A percentile compares a stretch with the other conserved stretches of the same genome.
phyloP scores from a whole-genome alignment of 306 rosid genomes.

The Potentilla sterilis region DNA sequence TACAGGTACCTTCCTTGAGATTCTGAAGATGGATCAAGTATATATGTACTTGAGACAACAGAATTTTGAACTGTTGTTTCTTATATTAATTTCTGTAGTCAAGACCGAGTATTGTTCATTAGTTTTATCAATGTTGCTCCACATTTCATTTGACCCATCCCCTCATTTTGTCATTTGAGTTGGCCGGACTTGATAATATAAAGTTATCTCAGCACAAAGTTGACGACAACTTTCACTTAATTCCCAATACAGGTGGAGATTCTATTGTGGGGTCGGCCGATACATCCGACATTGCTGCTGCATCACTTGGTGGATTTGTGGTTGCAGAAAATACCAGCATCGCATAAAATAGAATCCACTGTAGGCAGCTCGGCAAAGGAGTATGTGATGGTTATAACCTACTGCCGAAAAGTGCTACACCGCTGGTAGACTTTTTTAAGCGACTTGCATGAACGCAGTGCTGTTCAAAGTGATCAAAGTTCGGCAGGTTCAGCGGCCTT shows the following conservation, averaged over 20 bases:
- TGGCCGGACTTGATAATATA: not conserved
- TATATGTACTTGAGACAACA: not conserved
- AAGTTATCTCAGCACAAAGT: not conserved
- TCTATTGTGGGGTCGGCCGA: slow-evolving; percentile 40
- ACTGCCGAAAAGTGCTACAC: slow-evolving; percentile 34
- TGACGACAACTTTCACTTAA: slow-evolving; percentile 8
- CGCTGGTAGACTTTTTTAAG: not conserved
- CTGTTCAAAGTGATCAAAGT: not conserved
- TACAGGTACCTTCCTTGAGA: not conserved
- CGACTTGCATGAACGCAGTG: not conserved
- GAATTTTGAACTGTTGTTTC: not conserved
- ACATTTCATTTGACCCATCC: not conserved
- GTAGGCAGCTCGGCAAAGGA: slow-evolving; percentile 62
- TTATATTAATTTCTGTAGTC: not conserved
- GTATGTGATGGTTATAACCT: slow-evolving; percentile 58
- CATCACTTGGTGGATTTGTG: slow-evolving; percentile 44
- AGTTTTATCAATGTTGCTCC: not conserved
- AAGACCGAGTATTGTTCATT: not conserved
- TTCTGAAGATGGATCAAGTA: not conserved
- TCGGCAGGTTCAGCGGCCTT: not conserved
- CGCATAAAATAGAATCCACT: slow-evolving; percentile 28
- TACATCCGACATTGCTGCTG: slow-evolving; percentile 41
- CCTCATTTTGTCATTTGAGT: not conserved
- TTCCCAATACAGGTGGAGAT: slow-evolving; percentile 51
- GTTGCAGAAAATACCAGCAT: slow-evolving; percentile 37